A percentile compares a stretch with the other conserved stretches of the same genome.
Conservation (phyloP, 768 basidiomycete genomes). For the Plicaturopsis crispa region DNA sequence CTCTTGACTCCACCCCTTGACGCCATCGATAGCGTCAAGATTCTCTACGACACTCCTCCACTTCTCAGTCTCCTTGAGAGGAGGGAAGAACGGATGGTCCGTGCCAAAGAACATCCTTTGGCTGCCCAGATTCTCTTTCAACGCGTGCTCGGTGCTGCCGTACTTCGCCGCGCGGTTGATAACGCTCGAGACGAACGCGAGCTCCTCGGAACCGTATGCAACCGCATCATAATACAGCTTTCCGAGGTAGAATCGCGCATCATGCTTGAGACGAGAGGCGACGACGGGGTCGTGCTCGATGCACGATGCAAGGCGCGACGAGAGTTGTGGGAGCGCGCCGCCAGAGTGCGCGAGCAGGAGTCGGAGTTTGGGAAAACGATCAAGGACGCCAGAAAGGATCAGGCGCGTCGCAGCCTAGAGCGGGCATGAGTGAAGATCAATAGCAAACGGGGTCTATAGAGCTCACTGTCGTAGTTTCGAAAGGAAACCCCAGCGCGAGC, state of each 20-base stretch:
- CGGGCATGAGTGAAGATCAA: slow-evolving; percentile 5
- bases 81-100: slow-evolving; percentile 90
- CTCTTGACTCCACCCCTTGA: slow-evolving; percentile 49
- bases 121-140: slow-evolving; percentile 37
- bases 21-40: slow-evolving; percentile 66
- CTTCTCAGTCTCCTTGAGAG: slow-evolving; percentile 54
- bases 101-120: slow-evolving; percentile 73
- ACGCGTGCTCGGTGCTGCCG: slow-evolving; percentile 23
- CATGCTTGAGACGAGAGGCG: slow-evolving; percentile 65
- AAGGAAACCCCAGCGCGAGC: slow-evolving; percentile 81
- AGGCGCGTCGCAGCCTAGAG: slow-evolving; percentile 63
- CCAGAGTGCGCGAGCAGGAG: slow-evolving; percentile 85
- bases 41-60: slow-evolving; percentile 88
- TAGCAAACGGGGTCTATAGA: background rate
- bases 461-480: slow-evolving; percentile 82
- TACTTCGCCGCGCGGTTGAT: slow-evolving; percentile 54
- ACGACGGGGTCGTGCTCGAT: slow-evolving; percentile 82
- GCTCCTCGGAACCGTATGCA: slow-evolving; percentile 82
- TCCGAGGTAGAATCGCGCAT: slow-evolving; percentile 79
- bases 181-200: slow-evolving; percentile 68
- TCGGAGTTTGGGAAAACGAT: slow-evolving; percentile 68
- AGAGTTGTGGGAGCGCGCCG: slow-evolving; percentile 76
- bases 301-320: slow-evolving; percentile 79
- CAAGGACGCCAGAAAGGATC: slow-evolving; percentile 75
- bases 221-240: slow-evolving; percentile 81